A percentile compares a stretch with the other conserved stretches of the same genome.
These are phyloP conservation scores for Stephania cephalantha DNA, from an alignment of 164 flowering plant species.

Conservation along the genomic window DNA sequence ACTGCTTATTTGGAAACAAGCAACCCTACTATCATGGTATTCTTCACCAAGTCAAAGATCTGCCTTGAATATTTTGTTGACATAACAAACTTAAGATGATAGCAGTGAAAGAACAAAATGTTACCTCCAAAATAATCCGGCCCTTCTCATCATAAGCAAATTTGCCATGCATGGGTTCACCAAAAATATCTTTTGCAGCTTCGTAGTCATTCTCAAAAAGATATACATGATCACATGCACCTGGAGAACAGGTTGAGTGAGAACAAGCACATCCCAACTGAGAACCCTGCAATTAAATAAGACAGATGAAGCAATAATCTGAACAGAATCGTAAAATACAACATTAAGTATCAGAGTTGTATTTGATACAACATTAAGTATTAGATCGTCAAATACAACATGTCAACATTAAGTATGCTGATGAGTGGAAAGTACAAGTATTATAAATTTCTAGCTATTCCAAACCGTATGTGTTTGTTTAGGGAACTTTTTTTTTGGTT, in stretches of 20 bases:
- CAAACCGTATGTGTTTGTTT: too few relatives aligned
- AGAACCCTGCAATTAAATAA: constrained; percentile 46
- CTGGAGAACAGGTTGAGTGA: constrained; percentile 52
- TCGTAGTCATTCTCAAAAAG: constrained; percentile 85
- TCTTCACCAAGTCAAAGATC: neutral
- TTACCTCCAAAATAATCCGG: constrained; percentile 80
- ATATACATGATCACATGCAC: constrained; percentile 85
- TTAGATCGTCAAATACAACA: too few relatives aligned
- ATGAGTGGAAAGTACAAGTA: too few relatives aligned
- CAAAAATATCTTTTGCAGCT: constrained; percentile 78
- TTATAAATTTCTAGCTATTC: too few relatives aligned
- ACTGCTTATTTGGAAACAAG: neutral
- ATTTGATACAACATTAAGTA: too few relatives aligned
- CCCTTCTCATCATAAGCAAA: constrained; percentile 84
- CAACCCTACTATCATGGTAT: neutral
- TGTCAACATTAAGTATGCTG: too few relatives aligned
- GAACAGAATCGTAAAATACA: neutral
- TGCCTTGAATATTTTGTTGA: neutral
- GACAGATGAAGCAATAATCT: neutral
- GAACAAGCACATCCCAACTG: constrained; percentile 79
- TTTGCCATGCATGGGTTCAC: constrained; percentile 72
- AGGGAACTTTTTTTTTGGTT: too few relatives aligned
- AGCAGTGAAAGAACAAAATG: neutral
- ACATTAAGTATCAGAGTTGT: too few relatives aligned
- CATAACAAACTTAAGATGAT: neutral